These are phyloP conservation scores for Ogataea trehalophila DNA, from an alignment of 805 yeast genomes.

Conservation along the genomic window DNA sequence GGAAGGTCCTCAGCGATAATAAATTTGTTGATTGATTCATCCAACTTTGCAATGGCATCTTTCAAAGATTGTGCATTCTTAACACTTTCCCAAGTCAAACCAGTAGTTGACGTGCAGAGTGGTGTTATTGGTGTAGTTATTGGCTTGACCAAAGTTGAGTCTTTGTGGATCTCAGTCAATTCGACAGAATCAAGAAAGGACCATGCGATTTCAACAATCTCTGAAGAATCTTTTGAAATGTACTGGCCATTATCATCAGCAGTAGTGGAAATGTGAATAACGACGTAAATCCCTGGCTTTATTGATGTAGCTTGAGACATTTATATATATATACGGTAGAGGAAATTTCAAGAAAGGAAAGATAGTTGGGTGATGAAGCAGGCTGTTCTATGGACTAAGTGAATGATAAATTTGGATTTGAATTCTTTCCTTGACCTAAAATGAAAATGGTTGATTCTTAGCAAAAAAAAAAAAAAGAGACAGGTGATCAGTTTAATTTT, in stretches of 20 bases:
- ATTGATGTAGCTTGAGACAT: not conserved
- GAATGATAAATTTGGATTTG: too few relatives aligned
- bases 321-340: not conserved
- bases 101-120: constrained; percentile 44
- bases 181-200: constrained; percentile 50
- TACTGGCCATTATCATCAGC: constrained; percentile 59
- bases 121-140: constrained; percentile 63
- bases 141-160: constrained; percentile 52
- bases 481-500: too few relatives aligned
- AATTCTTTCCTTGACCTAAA: too few relatives aligned
- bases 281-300: constrained; percentile 39
- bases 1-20: constrained; percentile 39
- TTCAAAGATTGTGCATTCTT: constrained; percentile 53
- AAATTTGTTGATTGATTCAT: constrained; percentile 41
- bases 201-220: constrained; percentile 68
- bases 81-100: constrained; percentile 58
- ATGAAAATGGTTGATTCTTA: too few relatives aligned
- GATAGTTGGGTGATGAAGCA: too few relatives aligned
- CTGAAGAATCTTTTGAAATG: constrained; percentile 62
- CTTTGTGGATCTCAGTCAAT: constrained; percentile 38
- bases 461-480: too few relatives aligned
- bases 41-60: constrained; percentile 57
- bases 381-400: too few relatives aligned
- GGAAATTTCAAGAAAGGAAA: not conserved
- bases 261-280: constrained; percentile 58